Evolutionary conservation across 345 rosid species (phyloP), one percentile per base, ranked within the genome.

Genomic region (Ailanthus altissimus): DNA sequence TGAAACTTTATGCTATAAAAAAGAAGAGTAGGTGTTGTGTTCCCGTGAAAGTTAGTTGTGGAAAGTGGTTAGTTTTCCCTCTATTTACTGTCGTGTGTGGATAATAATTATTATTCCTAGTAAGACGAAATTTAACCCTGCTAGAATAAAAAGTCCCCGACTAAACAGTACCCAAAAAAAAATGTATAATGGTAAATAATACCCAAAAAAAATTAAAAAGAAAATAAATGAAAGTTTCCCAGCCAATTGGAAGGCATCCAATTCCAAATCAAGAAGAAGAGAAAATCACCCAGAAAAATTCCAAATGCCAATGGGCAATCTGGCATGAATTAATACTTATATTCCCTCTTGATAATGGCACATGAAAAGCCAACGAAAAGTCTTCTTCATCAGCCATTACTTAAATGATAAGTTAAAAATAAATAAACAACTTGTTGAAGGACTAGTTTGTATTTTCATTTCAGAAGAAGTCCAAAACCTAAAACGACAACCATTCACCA

Each of bases 241-340:
- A 26, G 75, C 3, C 42, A 45, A 47, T 28, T 73, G 56, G 61
- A 47, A 20, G 77, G 72, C 68, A 66, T 58, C 73, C 36, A 57
- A 66, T 65, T 23, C 67, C 70, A 49, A 11, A n/a, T 50, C 50
- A 50, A 28, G n/a, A 15, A 13, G 21, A 28, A 50, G 38, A 49
- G 12, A 62, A n/a, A n/a, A 32, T 74, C n/a, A 50, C 3, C 7
- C 14, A 72, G n/a, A n/a, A 63, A 45, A 16, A 62, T 28, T 62
- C 66, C 15, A 45, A 67, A 67, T 40, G 63, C 77, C 60, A 64
- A n/a, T 38, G n/a, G n/a, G n/a, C n/a, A n/a, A n/a, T n/a, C n/a
- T n/a, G 21, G 38, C 1, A 26, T 25, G 72, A 38, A 58, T 42
- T 43, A 20, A 49, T 53, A 10, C 26, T n/a, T n/a, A n/a, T n/a